Evolutionary conservation across 148 eudicot species (phyloP).

Genomic region (Arbutus unedo): DNA sequence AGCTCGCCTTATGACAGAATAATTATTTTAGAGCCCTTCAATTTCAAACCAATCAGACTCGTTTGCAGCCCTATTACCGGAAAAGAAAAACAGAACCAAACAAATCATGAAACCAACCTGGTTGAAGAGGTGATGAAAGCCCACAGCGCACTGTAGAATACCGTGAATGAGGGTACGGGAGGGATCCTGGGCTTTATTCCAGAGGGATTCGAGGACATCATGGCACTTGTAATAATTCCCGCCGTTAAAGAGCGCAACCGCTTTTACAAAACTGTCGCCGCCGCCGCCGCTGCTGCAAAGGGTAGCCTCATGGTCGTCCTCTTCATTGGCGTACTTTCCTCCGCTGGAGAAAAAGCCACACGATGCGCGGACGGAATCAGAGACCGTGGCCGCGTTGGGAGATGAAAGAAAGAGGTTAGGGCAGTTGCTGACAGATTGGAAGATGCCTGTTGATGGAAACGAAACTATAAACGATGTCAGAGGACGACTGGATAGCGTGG

Average conservation of each 20-base stretch:
- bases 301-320: neutral
- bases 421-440: neutral
- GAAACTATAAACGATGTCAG: neutral
- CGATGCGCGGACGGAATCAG: conserved; percentile 6
- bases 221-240: conserved; percentile 80
- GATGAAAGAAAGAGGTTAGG: neutral
- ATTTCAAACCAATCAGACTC: too few relatives aligned
- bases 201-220: conserved; percentile 63
- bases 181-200: conserved; percentile 67
- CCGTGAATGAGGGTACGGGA: conserved; percentile 64
- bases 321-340: conserved; percentile 12
- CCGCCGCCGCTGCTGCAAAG: neutral
- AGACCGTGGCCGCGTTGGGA: neutral
- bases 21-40: too few relatives aligned
- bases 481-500: neutral
- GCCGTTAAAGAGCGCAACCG: conserved; percentile 58
- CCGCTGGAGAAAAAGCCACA: conserved; percentile 19
- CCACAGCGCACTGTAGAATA: conserved; percentile 79
- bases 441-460: neutral
- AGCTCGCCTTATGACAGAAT: too few relatives aligned
- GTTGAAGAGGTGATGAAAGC: conserved; percentile 86
- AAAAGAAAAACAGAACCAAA: neutral
- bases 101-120: conserved; percentile 34
- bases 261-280: conserved; percentile 43
- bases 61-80: neutral